phyloP scores from a whole-genome alignment of 2,329 filamentous ascomycete genomes.

The Byssothecium circinans region DNA sequence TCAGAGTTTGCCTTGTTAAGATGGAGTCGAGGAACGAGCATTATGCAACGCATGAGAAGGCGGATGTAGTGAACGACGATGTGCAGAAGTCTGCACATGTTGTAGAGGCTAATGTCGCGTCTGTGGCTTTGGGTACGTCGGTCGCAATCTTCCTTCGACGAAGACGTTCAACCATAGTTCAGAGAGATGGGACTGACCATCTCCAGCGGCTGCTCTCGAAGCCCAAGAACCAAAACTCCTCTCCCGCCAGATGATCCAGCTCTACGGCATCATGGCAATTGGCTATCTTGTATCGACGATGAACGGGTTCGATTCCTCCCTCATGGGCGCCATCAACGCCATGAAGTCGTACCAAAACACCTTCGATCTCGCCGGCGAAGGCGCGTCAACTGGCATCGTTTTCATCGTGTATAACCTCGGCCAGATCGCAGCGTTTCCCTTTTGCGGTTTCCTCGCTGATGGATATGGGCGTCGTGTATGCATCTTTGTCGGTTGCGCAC shows the following conservation, averaged over 20 bases:
- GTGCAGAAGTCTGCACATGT: slow-evolving; percentile 22
- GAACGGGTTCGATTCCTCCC: slow-evolving; percentile 41
- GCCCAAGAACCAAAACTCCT: slow-evolving; percentile 35
- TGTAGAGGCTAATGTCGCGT: slow-evolving; percentile 33
- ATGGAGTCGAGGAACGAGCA: too few species aligned
- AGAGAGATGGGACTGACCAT: neutral
- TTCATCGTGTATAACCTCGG: slow-evolving; percentile 52
- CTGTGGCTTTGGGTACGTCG: slow-evolving; percentile 32
- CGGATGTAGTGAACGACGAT: slow-evolving; percentile 20
- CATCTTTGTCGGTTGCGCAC: slow-evolving; percentile 58
- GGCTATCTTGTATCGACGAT: slow-evolving; percentile 40
- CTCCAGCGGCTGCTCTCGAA: slow-evolving; percentile 33
- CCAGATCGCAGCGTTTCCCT: slow-evolving; percentile 55
- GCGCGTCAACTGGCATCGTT: slow-evolving; percentile 54
- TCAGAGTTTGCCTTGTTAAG: too few species aligned
- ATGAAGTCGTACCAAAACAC: slow-evolving; percentile 55
- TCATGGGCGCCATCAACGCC: slow-evolving; percentile 56
- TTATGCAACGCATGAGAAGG: too few species aligned
- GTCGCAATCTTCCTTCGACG: neutral
- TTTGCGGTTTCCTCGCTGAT: slow-evolving; percentile 45
- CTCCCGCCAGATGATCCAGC: slow-evolving; percentile 35
- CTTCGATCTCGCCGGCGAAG: slow-evolving; percentile 53
- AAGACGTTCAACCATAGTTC: neutral
- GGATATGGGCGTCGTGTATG: slow-evolving; percentile 55
- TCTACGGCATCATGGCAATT: slow-evolving; percentile 39